phyloP scores from a whole-genome alignment of 2,329 filamentous ascomycete genomes.

The Arachnomyces sp. region DNA sequence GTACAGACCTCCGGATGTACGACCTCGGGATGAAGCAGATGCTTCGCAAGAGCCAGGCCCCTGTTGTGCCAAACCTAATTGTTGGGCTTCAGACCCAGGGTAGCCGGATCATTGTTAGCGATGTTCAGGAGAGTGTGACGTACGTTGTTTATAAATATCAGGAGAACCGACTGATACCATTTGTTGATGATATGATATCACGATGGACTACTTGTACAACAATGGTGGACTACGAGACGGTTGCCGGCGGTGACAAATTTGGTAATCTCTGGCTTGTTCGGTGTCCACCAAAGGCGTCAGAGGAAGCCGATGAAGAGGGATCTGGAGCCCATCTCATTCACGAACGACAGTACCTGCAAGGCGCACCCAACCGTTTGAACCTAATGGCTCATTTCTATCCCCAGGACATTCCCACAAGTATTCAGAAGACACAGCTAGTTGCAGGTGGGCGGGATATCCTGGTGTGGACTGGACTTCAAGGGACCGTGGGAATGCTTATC shows the following conservation, averaged over 20 bases:
- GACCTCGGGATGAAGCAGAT: constrained; percentile 90
- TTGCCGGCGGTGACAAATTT: constrained; percentile 93
- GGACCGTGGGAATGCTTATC: constrained; percentile 86
- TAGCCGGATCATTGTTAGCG: constrained; percentile 82
- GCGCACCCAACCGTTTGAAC: constrained; percentile 74
- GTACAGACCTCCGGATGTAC: constrained; percentile 74
- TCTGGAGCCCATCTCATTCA: constrained; percentile 87
- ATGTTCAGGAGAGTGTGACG: constrained; percentile 84
- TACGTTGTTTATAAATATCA: constrained; percentile 91
- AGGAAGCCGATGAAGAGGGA: constrained; percentile 86
- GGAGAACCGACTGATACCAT: constrained; percentile 86
- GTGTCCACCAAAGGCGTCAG: constrained; percentile 75
- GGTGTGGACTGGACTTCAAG: constrained; percentile 89
- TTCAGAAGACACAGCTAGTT: constrained; percentile 82
- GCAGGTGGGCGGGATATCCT: constrained; percentile 87
- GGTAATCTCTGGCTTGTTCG: constrained; percentile 92
- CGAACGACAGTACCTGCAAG: constrained; percentile 81
- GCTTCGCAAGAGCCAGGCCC: constrained; percentile 80
- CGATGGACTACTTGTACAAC: constrained; percentile 85
- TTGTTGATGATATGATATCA: constrained; percentile 80
- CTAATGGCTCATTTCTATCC: constrained; percentile 84
- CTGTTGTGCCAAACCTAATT: constrained; percentile 74
- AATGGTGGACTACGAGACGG: constrained; percentile 97
- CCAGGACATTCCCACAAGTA: constrained; percentile 84
- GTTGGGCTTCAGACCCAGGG: constrained; percentile 84